Evolutionary conservation across 2,329 filamentous ascomycete species (phyloP), one percentile per base, ranked within the genome.

Genomic region (Whalleya microplaca): DNA sequence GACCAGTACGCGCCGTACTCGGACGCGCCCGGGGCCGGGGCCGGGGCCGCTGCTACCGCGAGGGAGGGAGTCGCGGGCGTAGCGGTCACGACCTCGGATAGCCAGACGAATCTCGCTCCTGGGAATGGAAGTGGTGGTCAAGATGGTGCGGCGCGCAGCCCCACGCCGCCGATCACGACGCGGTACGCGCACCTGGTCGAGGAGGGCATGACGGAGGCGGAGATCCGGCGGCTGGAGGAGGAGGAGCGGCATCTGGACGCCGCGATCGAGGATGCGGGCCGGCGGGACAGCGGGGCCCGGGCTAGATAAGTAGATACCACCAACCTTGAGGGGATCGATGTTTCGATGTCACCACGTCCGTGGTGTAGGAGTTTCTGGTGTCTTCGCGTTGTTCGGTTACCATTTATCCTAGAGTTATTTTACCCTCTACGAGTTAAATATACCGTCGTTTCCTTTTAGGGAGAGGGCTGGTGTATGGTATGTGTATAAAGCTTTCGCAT

Each of bases 151-250:
- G 1, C 69, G 68, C 55, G 72, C 69, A 50, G 58, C 51, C 45
- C 66, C 42, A 49, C 67, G 44, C 64, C 67, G 62, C 66, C 67
- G 23, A 69, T 74, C 45, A 65, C 72, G 7, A 65, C 70, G 19
- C 72, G 72, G 23, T 80, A 82, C 45, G 77, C 78, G 18, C 81
- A 84, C 58, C 69, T 86, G 32, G 79, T 84, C 3, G 83, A 86
- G 64, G 82, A 84, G n/a, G 80, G 81, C 48, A 86, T 86, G 83
- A 84, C 83, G 46, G 73, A 75, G 8, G 82, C 80, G 0, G 81
- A 86, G 66, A 82, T 85, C 46, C 73, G 77, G 49, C 69, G 80
- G 60, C 62, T 86, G 42, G 82, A 84, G 64, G 83, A 84, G 59
- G 83, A 86, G 66, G 84, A 86, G 70, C 69, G 79, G 57, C 77